phyloP scores from a whole-genome alignment of 179 eudicot genomes.

The Corrigiola litoralis region DNA sequence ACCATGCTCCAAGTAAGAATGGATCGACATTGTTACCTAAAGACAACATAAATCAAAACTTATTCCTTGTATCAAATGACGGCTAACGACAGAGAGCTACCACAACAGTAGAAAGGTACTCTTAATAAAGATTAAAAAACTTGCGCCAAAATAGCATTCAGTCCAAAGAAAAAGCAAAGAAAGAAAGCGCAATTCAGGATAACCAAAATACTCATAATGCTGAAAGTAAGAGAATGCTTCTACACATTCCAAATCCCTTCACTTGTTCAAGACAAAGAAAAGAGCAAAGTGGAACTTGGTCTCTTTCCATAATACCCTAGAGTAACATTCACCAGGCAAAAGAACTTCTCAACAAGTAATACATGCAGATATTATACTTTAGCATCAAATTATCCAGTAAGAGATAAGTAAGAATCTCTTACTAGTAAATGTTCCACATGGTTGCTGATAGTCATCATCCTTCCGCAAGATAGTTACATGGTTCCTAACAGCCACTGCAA shows the following conservation, averaged over 20 bases:
- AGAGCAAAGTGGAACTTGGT: no score
- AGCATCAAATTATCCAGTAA: not conserved
- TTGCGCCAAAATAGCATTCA: no score
- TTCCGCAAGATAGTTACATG: conserved; percentile 74
- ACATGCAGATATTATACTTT: not conserved
- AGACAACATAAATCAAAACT: conserved; percentile 4
- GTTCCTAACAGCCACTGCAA: conserved; percentile 73
- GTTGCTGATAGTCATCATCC: conserved; percentile 72
- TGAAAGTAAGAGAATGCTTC: not conserved
- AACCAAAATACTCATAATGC: not conserved
- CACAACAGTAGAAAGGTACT: no score
- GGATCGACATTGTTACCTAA: conserved; percentile 35
- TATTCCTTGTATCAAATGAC: not conserved
- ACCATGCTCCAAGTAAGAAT: conserved; percentile 75
- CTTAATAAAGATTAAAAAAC: no score
- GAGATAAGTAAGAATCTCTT: conserved; percentile 31
- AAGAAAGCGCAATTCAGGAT: not conserved
- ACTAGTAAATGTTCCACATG: conserved; percentile 65
- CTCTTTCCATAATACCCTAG: not conserved
- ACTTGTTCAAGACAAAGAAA: no score
- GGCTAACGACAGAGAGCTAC: not conserved
- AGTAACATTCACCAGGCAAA: not conserved
- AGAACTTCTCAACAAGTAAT: not conserved
- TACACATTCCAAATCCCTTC: no score
- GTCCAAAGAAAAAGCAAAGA: no score